These are phyloP conservation scores for Exophiala aquamarina DNA, from an alignment of 2,329 filamentous ascomycete species.

Conservation along the genomic window DNA sequence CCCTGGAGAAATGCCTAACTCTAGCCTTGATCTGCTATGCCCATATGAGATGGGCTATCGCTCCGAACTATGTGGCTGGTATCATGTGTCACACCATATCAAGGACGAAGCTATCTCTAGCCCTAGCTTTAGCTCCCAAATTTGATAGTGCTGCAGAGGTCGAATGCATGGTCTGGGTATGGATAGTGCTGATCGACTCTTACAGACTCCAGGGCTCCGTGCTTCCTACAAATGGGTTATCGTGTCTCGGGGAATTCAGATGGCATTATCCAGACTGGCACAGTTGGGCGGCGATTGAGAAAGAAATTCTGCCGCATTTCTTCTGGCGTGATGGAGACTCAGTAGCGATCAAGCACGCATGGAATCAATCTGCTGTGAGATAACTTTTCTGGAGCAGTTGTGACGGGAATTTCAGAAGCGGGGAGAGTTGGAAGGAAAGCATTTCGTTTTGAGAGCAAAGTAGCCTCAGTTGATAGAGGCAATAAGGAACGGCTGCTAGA, in stretches of 20 bases:
- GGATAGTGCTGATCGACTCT: slow-evolving; percentile 4
- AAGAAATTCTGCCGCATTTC: slow-evolving; percentile 1
- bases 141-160: neutral
- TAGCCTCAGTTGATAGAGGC: no score
- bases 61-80: slow-evolving; percentile 6
- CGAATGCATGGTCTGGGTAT: slow-evolving; percentile 4
- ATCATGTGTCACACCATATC: slow-evolving; percentile 6
- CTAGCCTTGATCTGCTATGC: slow-evolving; percentile 5
- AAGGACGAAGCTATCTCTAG: slow-evolving; percentile 1
- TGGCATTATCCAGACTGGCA: slow-evolving; percentile 4
- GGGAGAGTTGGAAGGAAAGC: no score
- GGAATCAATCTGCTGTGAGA: no score
- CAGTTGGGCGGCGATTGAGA: slow-evolving; percentile 1
- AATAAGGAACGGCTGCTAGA: no score
- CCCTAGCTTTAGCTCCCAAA: neutral
- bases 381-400: no score
- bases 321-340: slow-evolving; percentile 4
- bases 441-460: no score
- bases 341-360: slow-evolving; percentile 1
- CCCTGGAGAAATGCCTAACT: slow-evolving; percentile 6
- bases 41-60: slow-evolving; percentile 5
- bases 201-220: slow-evolving; percentile 3
- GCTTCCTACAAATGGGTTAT: neutral
- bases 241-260: slow-evolving; percentile 6
- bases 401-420: no score